Percentiles rank a stretch among this genome's conserved stretches.
Conservation (phyloP, 75 land plant genomes). For the Isoetes taiwanensis region DNA sequence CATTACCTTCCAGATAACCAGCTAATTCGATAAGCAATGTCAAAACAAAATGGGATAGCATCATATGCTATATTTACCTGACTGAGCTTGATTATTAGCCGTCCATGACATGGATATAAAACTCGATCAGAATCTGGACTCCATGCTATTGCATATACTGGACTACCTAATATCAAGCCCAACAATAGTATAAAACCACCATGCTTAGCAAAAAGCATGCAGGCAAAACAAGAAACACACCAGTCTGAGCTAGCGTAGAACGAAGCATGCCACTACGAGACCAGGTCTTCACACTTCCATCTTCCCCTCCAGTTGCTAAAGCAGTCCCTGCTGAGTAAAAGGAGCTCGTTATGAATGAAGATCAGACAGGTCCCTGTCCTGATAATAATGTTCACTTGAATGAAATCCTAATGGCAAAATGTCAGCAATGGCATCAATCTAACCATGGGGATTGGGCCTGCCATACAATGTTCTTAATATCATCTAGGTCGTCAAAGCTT, state of each 20-base stretch:
- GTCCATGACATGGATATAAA: slow-evolving; percentile 11
- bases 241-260: slow-evolving; percentile 17
- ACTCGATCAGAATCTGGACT: slow-evolving; percentile 26
- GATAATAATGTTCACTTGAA: no score
- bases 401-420: no score
- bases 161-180: background rate
- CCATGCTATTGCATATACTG: slow-evolving; percentile 29
- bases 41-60: background rate
- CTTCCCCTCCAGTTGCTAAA: slow-evolving; percentile 31
- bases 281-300: slow-evolving; percentile 31
- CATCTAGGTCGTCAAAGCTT: no score
- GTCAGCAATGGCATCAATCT: no score
- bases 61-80: slow-evolving; percentile 13
- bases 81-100: slow-evolving; percentile 16
- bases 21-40: background rate
- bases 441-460: no score
- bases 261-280: slow-evolving; percentile 27
- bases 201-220: background rate
- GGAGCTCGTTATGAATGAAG: background rate
- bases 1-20: no score
- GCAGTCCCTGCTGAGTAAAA: slow-evolving; percentile 17
- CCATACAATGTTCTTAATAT: no score
- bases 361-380: no score
- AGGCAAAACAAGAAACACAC: slow-evolving; percentile 7
- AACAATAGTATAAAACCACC: background rate